These are phyloP conservation scores for Croton setiger DNA, from an alignment of 441 rosid species.

Conservation along the genomic window DNA sequence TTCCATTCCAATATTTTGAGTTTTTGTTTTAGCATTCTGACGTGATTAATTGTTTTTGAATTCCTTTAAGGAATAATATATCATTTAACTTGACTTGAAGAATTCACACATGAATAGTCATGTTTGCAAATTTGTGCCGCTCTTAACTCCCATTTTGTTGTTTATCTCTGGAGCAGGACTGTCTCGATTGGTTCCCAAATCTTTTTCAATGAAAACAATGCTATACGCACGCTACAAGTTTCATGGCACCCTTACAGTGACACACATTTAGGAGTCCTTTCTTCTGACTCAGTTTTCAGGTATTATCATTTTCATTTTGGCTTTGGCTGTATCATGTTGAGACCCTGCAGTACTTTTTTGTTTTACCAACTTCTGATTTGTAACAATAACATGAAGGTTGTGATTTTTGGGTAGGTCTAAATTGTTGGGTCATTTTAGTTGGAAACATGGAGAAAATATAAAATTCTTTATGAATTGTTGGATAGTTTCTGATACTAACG, in stretches of 20 bases:
- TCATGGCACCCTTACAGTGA: slow-evolving; percentile 90
- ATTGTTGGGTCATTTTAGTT: not conserved
- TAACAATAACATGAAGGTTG: not conserved
- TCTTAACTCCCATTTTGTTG: slow-evolving; percentile 7
- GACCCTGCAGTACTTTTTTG: not conserved
- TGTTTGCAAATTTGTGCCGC: not conserved
- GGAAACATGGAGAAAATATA: not conserved
- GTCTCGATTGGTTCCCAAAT: slow-evolving; percentile 66
- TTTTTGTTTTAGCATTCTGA: not conserved
- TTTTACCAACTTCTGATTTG: not conserved
- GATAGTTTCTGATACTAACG: not conserved
- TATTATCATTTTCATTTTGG: slow-evolving; percentile 22
- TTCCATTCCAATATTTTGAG: not conserved
- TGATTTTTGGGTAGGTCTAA: not conserved
- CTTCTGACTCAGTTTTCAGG: slow-evolving; percentile 97
- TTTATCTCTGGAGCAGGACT: slow-evolving; percentile 45
- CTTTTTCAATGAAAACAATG: slow-evolving; percentile 53
- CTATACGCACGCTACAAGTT: slow-evolving; percentile 52
- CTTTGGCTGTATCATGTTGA: not conserved
- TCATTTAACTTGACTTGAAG: not conserved
- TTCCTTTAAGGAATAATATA: not conserved
- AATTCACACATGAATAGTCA: no score
- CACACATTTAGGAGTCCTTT: slow-evolving; percentile 84
- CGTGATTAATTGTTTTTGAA: not conserved
- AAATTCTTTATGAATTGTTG: not conserved